A percentile compares a stretch with the other conserved stretches of the same genome.
These are phyloP conservation scores for Bipolaris zeicola DNA, from an alignment of 2,329 filamentous ascomycete species.

Conservation along the genomic window DNA sequence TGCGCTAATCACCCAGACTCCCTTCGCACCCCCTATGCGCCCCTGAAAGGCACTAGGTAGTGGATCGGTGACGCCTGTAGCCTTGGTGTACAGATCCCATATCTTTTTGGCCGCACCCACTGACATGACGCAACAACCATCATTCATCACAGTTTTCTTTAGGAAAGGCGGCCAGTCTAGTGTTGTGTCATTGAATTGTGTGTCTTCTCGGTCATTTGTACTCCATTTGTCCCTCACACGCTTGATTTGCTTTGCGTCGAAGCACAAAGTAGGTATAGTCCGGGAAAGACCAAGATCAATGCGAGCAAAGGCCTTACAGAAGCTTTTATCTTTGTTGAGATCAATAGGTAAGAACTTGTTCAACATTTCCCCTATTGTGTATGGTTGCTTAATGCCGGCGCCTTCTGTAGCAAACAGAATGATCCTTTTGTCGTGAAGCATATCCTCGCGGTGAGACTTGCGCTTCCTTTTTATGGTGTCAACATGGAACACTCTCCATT, in stretches of 20 bases:
- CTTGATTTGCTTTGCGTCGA: slow-evolving; percentile 47
- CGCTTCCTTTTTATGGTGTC: slow-evolving; percentile 42
- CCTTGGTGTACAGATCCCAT: slow-evolving; percentile 56
- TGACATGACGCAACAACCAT: slow-evolving; percentile 69
- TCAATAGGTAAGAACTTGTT: slow-evolving; percentile 50
- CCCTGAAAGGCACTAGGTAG: slow-evolving; percentile 72
- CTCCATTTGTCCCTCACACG: slow-evolving; percentile 39
- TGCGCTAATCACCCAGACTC: slow-evolving; percentile 71
- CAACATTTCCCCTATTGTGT: slow-evolving; percentile 37
- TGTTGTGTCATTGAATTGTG: slow-evolving; percentile 43
- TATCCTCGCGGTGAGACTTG: slow-evolving; percentile 29
- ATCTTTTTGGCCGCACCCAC: slow-evolving; percentile 62
- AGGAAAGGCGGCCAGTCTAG: slow-evolving; percentile 30
- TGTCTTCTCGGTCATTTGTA: slow-evolving; percentile 43
- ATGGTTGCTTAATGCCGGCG: slow-evolving; percentile 27
- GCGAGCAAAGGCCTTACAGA: slow-evolving; percentile 52
- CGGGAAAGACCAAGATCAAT: slow-evolving; percentile 52
- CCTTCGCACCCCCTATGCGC: slow-evolving; percentile 74
- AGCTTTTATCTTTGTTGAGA: slow-evolving; percentile 43
- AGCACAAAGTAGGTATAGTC: slow-evolving; percentile 46
- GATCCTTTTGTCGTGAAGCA: slow-evolving; percentile 30
- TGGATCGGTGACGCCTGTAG: slow-evolving; percentile 64
- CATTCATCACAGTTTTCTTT: slow-evolving; percentile 50
- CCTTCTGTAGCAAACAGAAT: slow-evolving; percentile 47
- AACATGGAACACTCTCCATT: slow-evolving; percentile 50